Conservation (phyloP, 2,329 filamentous ascomycete genomes). For the Neonectria ditissima region DNA sequence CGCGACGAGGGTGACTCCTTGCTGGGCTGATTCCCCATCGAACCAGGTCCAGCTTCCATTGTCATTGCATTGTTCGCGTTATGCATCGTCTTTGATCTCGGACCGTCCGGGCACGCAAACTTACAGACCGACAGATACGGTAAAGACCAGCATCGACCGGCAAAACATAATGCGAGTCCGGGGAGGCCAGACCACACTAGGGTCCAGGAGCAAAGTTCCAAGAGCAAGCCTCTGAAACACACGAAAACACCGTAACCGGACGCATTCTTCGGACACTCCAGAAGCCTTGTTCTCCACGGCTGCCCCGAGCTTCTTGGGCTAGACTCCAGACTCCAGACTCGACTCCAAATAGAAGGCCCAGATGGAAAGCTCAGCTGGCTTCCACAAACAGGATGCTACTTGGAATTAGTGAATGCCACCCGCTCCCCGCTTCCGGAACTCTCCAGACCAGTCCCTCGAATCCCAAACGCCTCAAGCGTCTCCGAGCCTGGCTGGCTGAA, state of each 20-base stretch:
- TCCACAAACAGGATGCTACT: conserved; percentile 5
- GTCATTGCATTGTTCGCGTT: neutral
- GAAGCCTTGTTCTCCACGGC: neutral
- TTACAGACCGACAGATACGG: neutral
- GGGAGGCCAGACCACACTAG: conserved; percentile 1
- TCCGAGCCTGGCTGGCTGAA: conserved; percentile 38
- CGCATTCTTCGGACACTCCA: conserved; percentile 15
- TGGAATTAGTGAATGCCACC: conserved; percentile 15
- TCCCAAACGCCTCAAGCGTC: conserved; percentile 20
- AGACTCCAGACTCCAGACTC: conserved; percentile 7
- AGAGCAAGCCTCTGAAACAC: conserved; percentile 11
- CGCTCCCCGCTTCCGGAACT: conserved; percentile 4
- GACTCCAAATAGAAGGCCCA: conserved; percentile 8
- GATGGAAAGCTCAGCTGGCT: conserved; percentile 23
- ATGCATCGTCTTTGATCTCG: conserved; percentile 6
- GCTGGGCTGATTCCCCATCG: conserved; percentile 10
- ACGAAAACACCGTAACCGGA: conserved; percentile 1
- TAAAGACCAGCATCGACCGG: neutral
- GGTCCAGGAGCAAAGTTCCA: conserved; percentile 7
- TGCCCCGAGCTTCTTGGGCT: conserved; percentile 1
- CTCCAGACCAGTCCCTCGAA: conserved; percentile 7
- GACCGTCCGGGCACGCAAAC: conserved; percentile 1
- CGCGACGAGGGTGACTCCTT: conserved; percentile 5
- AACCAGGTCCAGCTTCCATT: neutral
- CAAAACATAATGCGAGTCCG: neutral